Evolutionary conservation across 495 filamentous ascomycete genomes (phyloP).

Genomic region (Astrocystis sublimbata): DNA sequence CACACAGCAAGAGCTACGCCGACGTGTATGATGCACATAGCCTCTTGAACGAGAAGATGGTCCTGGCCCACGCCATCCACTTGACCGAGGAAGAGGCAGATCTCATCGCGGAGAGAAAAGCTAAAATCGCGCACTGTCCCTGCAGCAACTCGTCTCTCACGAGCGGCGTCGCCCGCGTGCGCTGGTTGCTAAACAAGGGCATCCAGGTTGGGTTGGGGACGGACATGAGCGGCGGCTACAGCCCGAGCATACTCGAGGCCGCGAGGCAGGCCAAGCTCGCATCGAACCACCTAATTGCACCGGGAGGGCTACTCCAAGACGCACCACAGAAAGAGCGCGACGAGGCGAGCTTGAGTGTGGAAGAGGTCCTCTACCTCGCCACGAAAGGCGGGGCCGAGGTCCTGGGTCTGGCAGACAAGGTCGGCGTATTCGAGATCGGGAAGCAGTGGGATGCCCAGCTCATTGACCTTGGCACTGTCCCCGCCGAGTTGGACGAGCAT

Average conservation of each 20-base stretch:
- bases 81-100: constrained; percentile 61
- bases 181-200: constrained; percentile 70
- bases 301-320: constrained; percentile 28
- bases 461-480: constrained; percentile 57
- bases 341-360: constrained; percentile 65
- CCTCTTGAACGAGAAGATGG: constrained; percentile 69
- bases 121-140: constrained; percentile 83
- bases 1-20: constrained; percentile 63
- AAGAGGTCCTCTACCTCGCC: constrained; percentile 84
- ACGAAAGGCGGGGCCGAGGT: constrained; percentile 79
- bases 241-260: constrained; percentile 73
- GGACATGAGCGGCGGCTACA: constrained; percentile 86
- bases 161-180: constrained; percentile 70
- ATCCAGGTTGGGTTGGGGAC: constrained; percentile 83
- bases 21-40: constrained; percentile 73
- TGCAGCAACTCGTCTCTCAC: constrained; percentile 79
- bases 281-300: constrained; percentile 64
- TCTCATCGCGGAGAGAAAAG: constrained; percentile 59
- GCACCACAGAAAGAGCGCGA: constrained; percentile 35
- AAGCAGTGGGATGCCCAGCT: constrained; percentile 90
- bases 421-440: constrained; percentile 81
- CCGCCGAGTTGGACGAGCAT: constrained; percentile 30
- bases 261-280: constrained; percentile 76
- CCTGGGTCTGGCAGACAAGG: constrained; percentile 64
- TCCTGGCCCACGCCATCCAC: constrained; percentile 87